Evolutionary conservation across 2,329 filamentous ascomycete species (phyloP).

Genomic region (Apiospora koreana): DNA sequence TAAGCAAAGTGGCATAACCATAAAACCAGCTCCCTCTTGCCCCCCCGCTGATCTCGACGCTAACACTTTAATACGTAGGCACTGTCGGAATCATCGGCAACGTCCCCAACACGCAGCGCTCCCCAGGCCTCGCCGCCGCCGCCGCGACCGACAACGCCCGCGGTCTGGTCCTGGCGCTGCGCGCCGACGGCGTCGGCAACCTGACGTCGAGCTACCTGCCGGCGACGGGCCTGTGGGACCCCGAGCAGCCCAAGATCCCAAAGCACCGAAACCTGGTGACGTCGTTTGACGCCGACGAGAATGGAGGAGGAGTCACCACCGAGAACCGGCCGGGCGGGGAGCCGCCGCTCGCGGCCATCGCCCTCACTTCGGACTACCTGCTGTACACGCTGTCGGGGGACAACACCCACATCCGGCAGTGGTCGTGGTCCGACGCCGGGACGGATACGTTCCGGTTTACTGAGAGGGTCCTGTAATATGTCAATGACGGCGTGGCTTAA

Average conservation of each 20-base stretch:
- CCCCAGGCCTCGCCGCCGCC: not conserved
- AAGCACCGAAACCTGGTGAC: not conserved
- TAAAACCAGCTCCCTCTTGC: not conserved
- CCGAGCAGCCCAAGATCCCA: not conserved
- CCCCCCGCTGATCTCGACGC: not conserved
- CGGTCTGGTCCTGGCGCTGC: not conserved
- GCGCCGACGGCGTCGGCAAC: not conserved
- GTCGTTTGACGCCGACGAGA: not conserved
- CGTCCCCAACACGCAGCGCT: not conserved
- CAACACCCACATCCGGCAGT: not conserved
- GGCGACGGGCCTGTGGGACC: not conserved
- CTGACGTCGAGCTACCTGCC: not conserved
- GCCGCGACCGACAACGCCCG: not conserved
- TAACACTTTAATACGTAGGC: not conserved
- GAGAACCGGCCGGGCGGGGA: not conserved
- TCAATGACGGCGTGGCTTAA: not conserved
- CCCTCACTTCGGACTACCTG: not conserved
- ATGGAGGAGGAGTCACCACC: not conserved
- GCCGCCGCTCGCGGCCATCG: not conserved
- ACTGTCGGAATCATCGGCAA: not conserved
- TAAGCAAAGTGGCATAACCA: too few species aligned
- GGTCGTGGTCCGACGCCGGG: not conserved
- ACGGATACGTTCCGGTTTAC: not conserved
- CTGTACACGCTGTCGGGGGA: not conserved
- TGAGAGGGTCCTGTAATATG: not conserved